Evolutionary conservation across 2,329 filamentous ascomycete genomes (phyloP), one percentile per base, ranked within the genome.

Genomic region (Pseudopithomyces chartarum): DNA sequence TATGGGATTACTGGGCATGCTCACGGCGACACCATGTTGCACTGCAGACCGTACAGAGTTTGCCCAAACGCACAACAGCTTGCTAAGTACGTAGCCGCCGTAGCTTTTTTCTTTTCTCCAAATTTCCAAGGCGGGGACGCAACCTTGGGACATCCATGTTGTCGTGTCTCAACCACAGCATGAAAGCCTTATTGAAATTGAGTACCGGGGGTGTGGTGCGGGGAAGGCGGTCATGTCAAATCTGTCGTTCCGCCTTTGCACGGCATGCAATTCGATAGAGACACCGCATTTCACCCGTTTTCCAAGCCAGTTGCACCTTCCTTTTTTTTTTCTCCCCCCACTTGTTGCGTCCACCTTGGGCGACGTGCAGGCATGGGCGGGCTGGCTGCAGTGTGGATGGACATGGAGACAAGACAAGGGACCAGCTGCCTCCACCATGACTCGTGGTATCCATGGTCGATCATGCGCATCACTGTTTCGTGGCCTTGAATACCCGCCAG

Each of bases 391-490:
- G n/a, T n/a, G n/a, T 44, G 50, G 50, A n/a, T 11, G 40, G 33
- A 33, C 36, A 36, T 43, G 38, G n/a, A n/a, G n/a, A n/a, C n/a
- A n/a, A 29, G 8, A 29, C 26, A 29, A 29, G 26, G 26, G 26
- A 29, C 26, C 26, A 5, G 26, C 5, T 29, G 8, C 5, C 26
- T n/a, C n/a, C 20, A 39, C 22, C 39, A 36, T 52, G 50, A 53
- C 50, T 53, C 50, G 40, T 38, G 40, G 40, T 32, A 32, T 45
- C n/a, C 40, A 22, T 29, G 26, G 33, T 13, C 40, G 50, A 53
- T 53, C 40, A 46, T 46, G 50, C 40, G 50, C 50, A 53, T 45
- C 40, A 34, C 32, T 22, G 49, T 52, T 42, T 52, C 40, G 38
- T 12, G 12, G 23, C 26, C 48, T 22, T 42, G 26, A 33, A 42